These are phyloP conservation scores for Coemansia reversa DNA, from an alignment of 192 early-diverging fungal genomes.

Conservation along the genomic window DNA sequence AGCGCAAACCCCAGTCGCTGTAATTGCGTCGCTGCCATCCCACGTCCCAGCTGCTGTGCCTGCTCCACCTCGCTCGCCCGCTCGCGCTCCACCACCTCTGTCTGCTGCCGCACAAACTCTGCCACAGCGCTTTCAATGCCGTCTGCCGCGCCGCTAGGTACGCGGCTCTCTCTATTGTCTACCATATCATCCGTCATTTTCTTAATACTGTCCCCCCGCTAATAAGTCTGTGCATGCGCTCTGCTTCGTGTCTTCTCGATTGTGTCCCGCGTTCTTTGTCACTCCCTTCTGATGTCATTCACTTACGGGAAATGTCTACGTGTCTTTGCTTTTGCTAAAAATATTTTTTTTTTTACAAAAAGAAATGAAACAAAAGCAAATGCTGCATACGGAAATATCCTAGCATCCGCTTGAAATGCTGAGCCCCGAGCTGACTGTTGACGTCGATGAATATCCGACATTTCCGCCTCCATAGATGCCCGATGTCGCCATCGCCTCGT, in stretches of 20 bases:
- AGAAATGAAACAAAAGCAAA: conserved; percentile 1
- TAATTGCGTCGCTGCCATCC: conserved; percentile 60
- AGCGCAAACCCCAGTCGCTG: conserved; percentile 67
- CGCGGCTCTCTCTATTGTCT: background rate
- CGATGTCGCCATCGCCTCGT: conserved; percentile 33
- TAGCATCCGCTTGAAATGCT: conserved; percentile 45
- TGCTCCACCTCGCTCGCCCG: conserved; percentile 51
- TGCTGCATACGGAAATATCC: background rate
- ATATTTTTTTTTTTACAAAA: background rate
- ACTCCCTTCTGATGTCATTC: background rate
- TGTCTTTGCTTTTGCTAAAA: background rate
- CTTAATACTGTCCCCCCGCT: background rate
- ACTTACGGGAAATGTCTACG: background rate
- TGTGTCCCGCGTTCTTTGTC: background rate
- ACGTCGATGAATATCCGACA: conserved; percentile 39
- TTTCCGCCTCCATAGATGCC: conserved; percentile 31
- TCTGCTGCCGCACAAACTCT: conserved; percentile 39
- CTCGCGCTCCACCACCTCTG: conserved; percentile 58
- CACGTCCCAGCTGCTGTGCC: conserved; percentile 25
- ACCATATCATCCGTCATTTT: background rate
- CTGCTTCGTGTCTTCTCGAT: background rate
- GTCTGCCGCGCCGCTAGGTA: background rate
- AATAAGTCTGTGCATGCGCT: background rate
- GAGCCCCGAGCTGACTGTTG: conserved; percentile 48
- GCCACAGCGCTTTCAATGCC: conserved; percentile 5